Evolutionary conservation across 148 eudicot genomes (phyloP), one percentile per base, ranked within the genome.

Genomic region (Vaccinium corymbosum): DNA sequence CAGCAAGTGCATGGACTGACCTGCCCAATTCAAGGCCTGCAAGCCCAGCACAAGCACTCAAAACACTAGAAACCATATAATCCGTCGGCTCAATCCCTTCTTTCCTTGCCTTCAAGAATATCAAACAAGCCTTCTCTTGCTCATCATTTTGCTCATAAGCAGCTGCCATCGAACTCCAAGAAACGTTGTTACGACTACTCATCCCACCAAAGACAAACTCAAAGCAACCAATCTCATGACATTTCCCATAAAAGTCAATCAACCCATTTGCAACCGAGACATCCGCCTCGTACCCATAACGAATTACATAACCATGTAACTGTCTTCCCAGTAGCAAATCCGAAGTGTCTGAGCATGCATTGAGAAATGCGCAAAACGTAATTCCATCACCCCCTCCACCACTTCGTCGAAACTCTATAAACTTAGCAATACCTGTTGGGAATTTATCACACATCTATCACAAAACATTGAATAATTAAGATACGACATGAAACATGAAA

Each of bases 241-340:
- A 93, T 62, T 93, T 93, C 16, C 94, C 94, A 73, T 93, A 93
- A 83, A 91, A 93, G 85, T 91, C 92, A 78, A 93, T 85, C 81
- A 91, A 70, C 81, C 95, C 95, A 57, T 91, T 93, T 12, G 70
- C 87, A 70, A 93, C 92, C 6, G 93, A 89, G 12, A 91, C 89
- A 80, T 93, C 86, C 3, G 38, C 71, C 57, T 82, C 91, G 29
- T 80, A 81, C 84, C 95, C 95, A 38, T 82, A 57, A 72, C 81
- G 74, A 66, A 91, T 83, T 27, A 91, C 85, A 72, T 76, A 86
- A 61, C 91, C 90, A 75, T 91, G 94, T 76, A 91, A 68, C 80
- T 88, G 89, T 46, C 80, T 53, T 76, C 92, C 94, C 15, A 87
- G 76, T 17, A 35, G 17, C 86, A 89, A 78, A 81, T 86, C 56